Conservation (phyloP, 1,284 basidiomycete genomes). For the Austroboletus niveus region DNA sequence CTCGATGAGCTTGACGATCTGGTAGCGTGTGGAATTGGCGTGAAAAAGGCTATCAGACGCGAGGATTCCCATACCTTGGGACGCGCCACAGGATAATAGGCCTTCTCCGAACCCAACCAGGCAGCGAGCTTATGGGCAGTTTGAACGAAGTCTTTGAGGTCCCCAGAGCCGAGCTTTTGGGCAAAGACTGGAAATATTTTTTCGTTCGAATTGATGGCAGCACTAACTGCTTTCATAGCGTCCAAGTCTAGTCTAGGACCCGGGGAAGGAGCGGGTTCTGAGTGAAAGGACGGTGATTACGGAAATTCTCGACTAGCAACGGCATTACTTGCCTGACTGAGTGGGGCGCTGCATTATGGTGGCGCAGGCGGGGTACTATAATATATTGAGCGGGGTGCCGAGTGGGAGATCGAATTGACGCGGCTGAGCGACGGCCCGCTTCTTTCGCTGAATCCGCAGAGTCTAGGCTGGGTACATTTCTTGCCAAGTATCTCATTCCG, state of each 20-base stretch:
- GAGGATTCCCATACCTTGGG: slow-evolving; percentile 20
- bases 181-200: slow-evolving; percentile 31
- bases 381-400: neutral
- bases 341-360: slow-evolving; percentile 10
- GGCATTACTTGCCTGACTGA: slow-evolving; percentile 8
- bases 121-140: slow-evolving; percentile 19
- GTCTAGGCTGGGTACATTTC: no score
- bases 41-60: neutral
- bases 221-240: slow-evolving; percentile 18
- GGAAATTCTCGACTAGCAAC: neutral
- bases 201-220: slow-evolving; percentile 27
- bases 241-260: neutral
- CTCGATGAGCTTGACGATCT: slow-evolving; percentile 33
- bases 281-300: neutral
- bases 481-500: no score
- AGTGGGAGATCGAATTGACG: slow-evolving; percentile 5
- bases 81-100: slow-evolving; percentile 30
- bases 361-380: neutral
- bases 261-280: slow-evolving; percentile 5
- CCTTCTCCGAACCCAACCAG: slow-evolving; percentile 32
- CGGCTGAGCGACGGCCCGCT: no score
- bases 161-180: slow-evolving; percentile 24
- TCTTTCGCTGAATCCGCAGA: no score
- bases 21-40: neutral
- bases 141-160: slow-evolving; percentile 17